These are phyloP conservation scores for Torulaspora franciscae DNA, from an alignment of 805 yeast genomes.

Conservation along the genomic window DNA sequence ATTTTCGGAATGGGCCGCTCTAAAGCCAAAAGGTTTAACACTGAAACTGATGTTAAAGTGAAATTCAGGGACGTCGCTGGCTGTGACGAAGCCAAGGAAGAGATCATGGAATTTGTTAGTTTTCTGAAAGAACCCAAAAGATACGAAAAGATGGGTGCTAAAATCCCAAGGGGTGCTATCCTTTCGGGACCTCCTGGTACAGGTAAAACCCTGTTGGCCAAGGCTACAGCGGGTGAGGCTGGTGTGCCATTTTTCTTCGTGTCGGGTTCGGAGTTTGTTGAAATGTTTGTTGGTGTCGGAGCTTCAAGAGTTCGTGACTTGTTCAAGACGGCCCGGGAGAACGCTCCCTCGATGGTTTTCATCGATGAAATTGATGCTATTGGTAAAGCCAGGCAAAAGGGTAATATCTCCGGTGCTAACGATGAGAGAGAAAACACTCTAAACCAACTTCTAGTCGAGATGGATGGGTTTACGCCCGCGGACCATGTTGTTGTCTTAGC, in stretches of 20 bases:
- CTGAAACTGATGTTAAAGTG: constrained; percentile 83
- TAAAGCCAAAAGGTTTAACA: constrained; percentile 85
- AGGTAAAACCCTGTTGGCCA: constrained; percentile 94
- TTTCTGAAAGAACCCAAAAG: constrained; percentile 86
- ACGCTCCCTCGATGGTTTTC: constrained; percentile 93
- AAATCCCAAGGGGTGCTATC: constrained; percentile 97
- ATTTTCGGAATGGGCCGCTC: constrained; percentile 89
- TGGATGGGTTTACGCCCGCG: constrained; percentile 91
- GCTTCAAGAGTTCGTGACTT: constrained; percentile 96
- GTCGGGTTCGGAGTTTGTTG: constrained; percentile 96
- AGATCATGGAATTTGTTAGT: constrained; percentile 95
- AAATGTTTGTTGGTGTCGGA: constrained; percentile 99
- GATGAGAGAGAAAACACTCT: constrained; percentile 97
- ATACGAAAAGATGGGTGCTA: constrained; percentile 91
- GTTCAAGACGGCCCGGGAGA: constrained; percentile 84
- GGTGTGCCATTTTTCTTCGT: constrained; percentile 95
- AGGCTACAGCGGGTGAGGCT: constrained; percentile 99
- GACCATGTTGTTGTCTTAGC: constrained; percentile 97
- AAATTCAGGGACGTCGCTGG: constrained; percentile 96
- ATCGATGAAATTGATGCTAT: constrained; percentile 99
- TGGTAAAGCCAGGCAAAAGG: constrained; percentile 85
- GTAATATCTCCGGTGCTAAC: constrained; percentile 68
- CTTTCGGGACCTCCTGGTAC: constrained; percentile 99
- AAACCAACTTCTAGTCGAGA: constrained; percentile 92
- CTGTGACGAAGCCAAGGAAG: constrained; percentile 93